Conservation (phyloP, 768 basidiomycete genomes). For the Leccinum ochraceum region DNA sequence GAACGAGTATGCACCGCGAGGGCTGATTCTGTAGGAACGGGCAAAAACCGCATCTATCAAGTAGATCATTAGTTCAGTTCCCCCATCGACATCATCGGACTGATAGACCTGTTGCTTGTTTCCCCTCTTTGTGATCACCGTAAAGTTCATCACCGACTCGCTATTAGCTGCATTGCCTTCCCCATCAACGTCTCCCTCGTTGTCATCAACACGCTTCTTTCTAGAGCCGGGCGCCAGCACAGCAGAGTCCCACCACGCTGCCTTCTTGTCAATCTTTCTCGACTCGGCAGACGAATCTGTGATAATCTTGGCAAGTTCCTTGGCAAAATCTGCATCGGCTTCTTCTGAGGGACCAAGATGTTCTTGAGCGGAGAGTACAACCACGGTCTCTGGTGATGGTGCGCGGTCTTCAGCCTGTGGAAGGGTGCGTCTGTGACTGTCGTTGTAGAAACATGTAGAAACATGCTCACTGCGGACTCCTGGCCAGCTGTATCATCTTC, state of each 20-base stretch:
- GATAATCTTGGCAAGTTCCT: conserved; percentile 94
- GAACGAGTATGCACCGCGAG: conserved; percentile 89
- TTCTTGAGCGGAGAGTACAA: conserved; percentile 73
- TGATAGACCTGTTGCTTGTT: conserved; percentile 80
- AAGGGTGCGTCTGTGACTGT: not conserved
- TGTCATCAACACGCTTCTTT: conserved; percentile 66
- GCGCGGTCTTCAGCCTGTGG: conserved; percentile 61
- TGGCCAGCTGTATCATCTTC: conserved; percentile 52
- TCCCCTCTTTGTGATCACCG: conserved; percentile 88
- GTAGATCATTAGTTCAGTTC: conserved; percentile 11
- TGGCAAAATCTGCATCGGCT: conserved; percentile 90
- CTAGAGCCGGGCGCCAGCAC: conserved; percentile 66
- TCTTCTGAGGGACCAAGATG: conserved; percentile 82
- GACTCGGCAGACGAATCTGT: conserved; percentile 84
- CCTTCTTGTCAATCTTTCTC: conserved; percentile 85
- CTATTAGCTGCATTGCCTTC: conserved; percentile 34
- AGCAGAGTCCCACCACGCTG: conserved; percentile 88
- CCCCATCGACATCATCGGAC: conserved; percentile 4
- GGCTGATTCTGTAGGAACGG: conserved; percentile 84
- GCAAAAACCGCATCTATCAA: conserved; percentile 76
- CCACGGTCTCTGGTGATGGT: conserved; percentile 79
- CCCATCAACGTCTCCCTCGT: conserved; percentile 50
- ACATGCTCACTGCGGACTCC: conserved; percentile 54
- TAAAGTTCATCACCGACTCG: conserved; percentile 79
- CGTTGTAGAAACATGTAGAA: not conserved